These are phyloP conservation scores for Gossypium thurberi DNA, from an alignment of 345 rosid species.

Conservation along the genomic window DNA sequence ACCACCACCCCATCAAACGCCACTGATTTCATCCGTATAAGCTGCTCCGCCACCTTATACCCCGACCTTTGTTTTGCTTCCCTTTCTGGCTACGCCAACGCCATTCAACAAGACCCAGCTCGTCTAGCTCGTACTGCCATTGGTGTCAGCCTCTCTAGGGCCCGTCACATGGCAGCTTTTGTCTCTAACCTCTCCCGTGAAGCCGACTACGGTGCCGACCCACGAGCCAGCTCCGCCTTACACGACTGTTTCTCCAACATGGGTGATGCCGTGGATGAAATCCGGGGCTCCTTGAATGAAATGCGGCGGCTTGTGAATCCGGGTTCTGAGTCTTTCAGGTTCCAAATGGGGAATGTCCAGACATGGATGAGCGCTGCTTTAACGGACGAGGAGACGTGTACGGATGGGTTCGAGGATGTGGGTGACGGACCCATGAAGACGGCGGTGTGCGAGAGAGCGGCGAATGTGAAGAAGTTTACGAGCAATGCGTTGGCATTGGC, in stretches of 20 bases:
- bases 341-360: slow-evolving; percentile 76
- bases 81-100: slow-evolving; percentile 50
- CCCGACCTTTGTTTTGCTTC: slow-evolving; percentile 71
- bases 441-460: slow-evolving; percentile 35
- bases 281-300: slow-evolving; percentile 64
- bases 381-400: slow-evolving; percentile 80
- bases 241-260: slow-evolving; percentile 83
- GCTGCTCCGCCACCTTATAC: slow-evolving; percentile 74
- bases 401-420: slow-evolving; percentile 69
- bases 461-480: slow-evolving; percentile 52
- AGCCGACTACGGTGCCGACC: slow-evolving; percentile 48
- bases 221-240: slow-evolving; percentile 50
- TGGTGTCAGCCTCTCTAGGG: slow-evolving; percentile 48
- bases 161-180: slow-evolving; percentile 38
- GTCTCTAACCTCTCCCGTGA: slow-evolving; percentile 58
- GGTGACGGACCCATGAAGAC: slow-evolving; percentile 42
- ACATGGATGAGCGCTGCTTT: slow-evolving; percentile 96
- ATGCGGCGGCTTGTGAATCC: slow-evolving; percentile 39
- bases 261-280: slow-evolving; percentile 81
- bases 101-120: slow-evolving; percentile 44
- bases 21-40: slow-evolving; percentile 63
- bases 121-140: slow-evolving; percentile 62
- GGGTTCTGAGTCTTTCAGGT: slow-evolving; percentile 46
- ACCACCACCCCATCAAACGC: slow-evolving; percentile 18
- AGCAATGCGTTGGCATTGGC: slow-evolving; percentile 73